These are phyloP conservation scores for Jamesozyma rosinii DNA, from an alignment of 805 yeast genomes.

Conservation along the genomic window DNA sequence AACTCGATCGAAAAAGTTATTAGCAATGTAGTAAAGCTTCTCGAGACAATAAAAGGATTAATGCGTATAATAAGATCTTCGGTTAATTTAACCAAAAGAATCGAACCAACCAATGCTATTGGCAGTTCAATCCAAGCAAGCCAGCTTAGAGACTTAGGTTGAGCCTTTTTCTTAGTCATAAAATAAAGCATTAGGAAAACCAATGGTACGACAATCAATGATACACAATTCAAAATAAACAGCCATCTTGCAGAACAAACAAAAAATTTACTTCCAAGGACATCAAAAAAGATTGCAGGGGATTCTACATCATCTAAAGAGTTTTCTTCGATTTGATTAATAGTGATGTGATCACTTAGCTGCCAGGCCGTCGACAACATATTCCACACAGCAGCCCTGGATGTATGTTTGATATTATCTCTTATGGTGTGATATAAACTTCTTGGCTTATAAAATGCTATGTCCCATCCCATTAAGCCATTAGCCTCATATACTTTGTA, in stretches of 20 bases:
- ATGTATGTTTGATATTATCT: slow-evolving; percentile 58
- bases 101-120: slow-evolving; percentile 41
- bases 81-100: slow-evolving; percentile 29
- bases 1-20: slow-evolving; percentile 40
- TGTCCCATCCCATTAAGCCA: slow-evolving; percentile 78
- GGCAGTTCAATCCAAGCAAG: slow-evolving; percentile 48
- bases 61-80: slow-evolving; percentile 34
- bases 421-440: slow-evolving; percentile 70
- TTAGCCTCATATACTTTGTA: slow-evolving; percentile 57
- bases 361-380: slow-evolving; percentile 71
- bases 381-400: slow-evolving; percentile 68
- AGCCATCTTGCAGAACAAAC: slow-evolving; percentile 43
- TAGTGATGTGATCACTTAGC: slow-evolving; percentile 40
- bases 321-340: slow-evolving; percentile 18
- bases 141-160: slow-evolving; percentile 39
- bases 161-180: slow-evolving; percentile 39
- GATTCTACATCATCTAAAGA: slow-evolving; percentile 19
- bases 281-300: slow-evolving; percentile 56
- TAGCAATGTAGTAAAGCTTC: slow-evolving; percentile 42
- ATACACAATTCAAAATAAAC: slow-evolving; percentile 42
- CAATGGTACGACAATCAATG: slow-evolving; percentile 49
- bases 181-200: slow-evolving; percentile 39
- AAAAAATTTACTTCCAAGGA: slow-evolving; percentile 50
- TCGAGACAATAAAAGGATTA: slow-evolving; percentile 46
- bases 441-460: slow-evolving; percentile 83